Base-by-base conservation (phyloP, 768 basidiomycete species). In the Epithele typhae region DNA sequence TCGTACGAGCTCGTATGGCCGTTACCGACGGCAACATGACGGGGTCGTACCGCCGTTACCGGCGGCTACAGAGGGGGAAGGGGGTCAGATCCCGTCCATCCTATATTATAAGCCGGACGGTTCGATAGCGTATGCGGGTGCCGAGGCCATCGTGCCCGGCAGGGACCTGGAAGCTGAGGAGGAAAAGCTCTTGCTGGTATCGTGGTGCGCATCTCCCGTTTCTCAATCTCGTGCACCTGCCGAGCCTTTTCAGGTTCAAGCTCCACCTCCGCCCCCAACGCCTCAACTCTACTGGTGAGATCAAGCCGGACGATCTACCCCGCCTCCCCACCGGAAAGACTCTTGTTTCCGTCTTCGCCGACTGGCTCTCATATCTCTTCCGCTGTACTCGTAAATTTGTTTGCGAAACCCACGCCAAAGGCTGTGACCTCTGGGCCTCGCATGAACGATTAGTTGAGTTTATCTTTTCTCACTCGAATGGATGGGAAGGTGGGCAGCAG, bases 401-500 rank as follows among this genome's bases (percentile, higher is more conserved):
- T 45, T 54, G 63, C 21, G 73, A 79, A 25, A 68, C 70, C 4
- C 73, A 77, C 38, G 56, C 68, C 0, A 69, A 64, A 48, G 78
- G 79, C 2, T 51, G 33, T 15, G 60, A 65, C 10, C 54, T 80
- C 4, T 80, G 77, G 78, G 58, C 56, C 5, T 69, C 68, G 9
- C 51, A 80, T 7, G 64, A 73, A 51, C 53, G 61, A 10, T 61
- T 52, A 9, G 70, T 77, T 27, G 71, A 79, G 32, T 78, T 74
- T 48, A 69, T 84, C 3, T 69, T 84, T 17, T 73, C 73, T 1
- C 81, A 82, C 54, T 81, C 82, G 3, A 83, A 83, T 49, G 81
- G 79, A 0, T 84, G 82, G 82, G 81, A 77, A 51, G 78, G 78
- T 1, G 61, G 57, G 1, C 82, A 84, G 55, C 82, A 84, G 51